Base-by-base conservation (phyloP, 202 grass and related monocot genomes). In the Tripidium arundinaceum region DNA sequence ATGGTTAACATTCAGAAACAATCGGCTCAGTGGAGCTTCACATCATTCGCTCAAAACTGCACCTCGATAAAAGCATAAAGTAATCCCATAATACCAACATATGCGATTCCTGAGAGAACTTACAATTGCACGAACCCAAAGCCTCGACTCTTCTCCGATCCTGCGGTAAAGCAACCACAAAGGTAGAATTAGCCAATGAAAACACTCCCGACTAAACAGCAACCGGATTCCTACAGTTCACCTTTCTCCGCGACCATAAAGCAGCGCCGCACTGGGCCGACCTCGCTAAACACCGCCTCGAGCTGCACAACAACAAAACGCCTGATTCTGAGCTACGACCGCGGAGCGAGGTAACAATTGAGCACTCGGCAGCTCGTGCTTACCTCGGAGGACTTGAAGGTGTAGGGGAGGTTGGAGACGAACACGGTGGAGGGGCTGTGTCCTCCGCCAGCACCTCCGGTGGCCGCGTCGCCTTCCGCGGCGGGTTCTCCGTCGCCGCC, bases 51-150 rank as follows among this genome's bases (percentile, higher is more conserved):
- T 59, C 21, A 46, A 54, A 67, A 55, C 10, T 2, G 1, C 25
- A 14, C 36, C 19, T 26, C 27, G 37, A 43, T 19, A 8, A 28
- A 83, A 79, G 21, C 22, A 78, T 4, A 22, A 41, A 69, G 70
- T 22, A 50, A 78, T 47, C 21, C 22, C 11, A 14, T 15, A 6
- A 28, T 59, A 25, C 55, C 25, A 74, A 41, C 4, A 42, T 8
- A 66, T 4, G 13, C 19, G 16, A 71, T 24, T 10, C 50, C 45
- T 18, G 4, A 80, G 73, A 89, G 65, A 79, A 94, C 92, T 93
- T 85, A 99, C 92, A 93, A 96, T 75, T 91, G 87, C 57, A 99
- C 88, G 26, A 91, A 96, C 24, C 92, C 96, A 90, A 99, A 95
- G 27, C 96, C 96, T 57, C 77, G 60, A 38, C 73, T 99, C 49